Percentiles rank a stretch among this genome's conserved stretches.
Evolutionary conservation across 139 green algal genomes (phyloP).

Genomic region (Chlamydomonas incerta): DNA sequence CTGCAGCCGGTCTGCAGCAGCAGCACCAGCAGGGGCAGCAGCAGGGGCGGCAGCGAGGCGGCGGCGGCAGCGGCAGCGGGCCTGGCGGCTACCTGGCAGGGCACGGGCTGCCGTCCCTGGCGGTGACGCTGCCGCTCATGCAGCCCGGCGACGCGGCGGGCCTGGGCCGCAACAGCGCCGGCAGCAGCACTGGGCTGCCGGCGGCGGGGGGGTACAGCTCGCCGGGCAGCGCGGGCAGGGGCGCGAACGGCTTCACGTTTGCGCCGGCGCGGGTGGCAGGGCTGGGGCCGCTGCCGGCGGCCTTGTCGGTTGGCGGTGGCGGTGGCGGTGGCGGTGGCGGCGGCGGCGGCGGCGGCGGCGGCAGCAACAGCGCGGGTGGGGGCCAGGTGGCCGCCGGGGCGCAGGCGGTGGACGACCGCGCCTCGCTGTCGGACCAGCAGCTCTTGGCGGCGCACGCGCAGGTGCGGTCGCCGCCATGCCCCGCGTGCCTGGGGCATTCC

Average conservation of each 20-base stretch:
- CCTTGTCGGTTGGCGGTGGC: too few relatives aligned
- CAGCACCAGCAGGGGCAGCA: neutral
- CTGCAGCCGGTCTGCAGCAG: neutral
- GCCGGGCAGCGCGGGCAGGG: neutral
- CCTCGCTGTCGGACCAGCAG: too few relatives aligned
- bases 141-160: neutral
- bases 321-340: neutral
- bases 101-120: neutral
- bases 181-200: too few relatives aligned
- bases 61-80: neutral
- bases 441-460: too few relatives aligned
- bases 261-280: neutral
- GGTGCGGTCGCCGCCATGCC: too few relatives aligned
- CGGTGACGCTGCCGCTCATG: neutral
- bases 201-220: neutral
- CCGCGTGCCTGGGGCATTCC: too few relatives aligned
- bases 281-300: too few relatives aligned
- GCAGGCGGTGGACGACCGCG: neutral
- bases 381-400: neutral
- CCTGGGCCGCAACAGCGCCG: neutral
- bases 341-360: neutral
- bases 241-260: constrained; percentile 16
- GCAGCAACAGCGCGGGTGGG: neutral
- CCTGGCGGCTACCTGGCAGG: neutral
- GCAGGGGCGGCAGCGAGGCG: neutral